Base-by-base conservation (phyloP, 306 rosid genomes). In the Malus sieversii region DNA sequence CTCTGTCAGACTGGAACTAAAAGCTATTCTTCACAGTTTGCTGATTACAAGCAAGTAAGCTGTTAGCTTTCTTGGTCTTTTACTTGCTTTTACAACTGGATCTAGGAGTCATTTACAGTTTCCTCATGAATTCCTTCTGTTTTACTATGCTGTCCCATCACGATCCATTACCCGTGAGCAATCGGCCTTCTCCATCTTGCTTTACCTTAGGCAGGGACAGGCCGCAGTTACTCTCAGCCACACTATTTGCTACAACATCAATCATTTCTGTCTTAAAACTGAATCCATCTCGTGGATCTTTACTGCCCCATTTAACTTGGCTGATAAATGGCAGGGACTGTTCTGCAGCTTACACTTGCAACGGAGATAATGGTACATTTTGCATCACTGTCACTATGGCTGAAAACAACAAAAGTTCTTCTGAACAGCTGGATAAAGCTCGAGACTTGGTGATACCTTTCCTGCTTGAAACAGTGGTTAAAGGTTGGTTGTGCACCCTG, bases 11-110 rank as follows among this genome's bases (percentile, higher is more conserved):
- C 79, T 29, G 27, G 87, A 80, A 51, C 72, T 85, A 69, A 88
- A 80, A 85, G 38, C 48, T 30, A 72, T 57, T 72, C 73, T 88
- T 58, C 83, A 90, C 71, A 75, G 72, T 68, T 72, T 90, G 88
- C 81, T 86, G 70, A 89, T 96, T 75, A 72, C 82, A 72, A 77
- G 87, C 92, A 80, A 77, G 99, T 92, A 86, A 87, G 96, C 63
- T 82, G 55, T 71, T 82, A 76, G 72, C 68, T 76, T 76, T 45
- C 52, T 59, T 33, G 60, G 20, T 29, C 77, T 30, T 45, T 32
- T 25, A 19, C 38, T 16, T 73, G 55, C 57, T 68, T 46, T 68
- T 68, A 68, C 58, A 42, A 68, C 19, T 6, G 44, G 60, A 4
- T 62, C 20, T 18, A n/a, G 44, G 19, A 44, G 68, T 44, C 45